A percentile compares a stretch with the other conserved stretches of the same genome.
Evolutionary conservation across 2,329 filamentous ascomycete species (phyloP).

Genomic region (Onygenales sp.): DNA sequence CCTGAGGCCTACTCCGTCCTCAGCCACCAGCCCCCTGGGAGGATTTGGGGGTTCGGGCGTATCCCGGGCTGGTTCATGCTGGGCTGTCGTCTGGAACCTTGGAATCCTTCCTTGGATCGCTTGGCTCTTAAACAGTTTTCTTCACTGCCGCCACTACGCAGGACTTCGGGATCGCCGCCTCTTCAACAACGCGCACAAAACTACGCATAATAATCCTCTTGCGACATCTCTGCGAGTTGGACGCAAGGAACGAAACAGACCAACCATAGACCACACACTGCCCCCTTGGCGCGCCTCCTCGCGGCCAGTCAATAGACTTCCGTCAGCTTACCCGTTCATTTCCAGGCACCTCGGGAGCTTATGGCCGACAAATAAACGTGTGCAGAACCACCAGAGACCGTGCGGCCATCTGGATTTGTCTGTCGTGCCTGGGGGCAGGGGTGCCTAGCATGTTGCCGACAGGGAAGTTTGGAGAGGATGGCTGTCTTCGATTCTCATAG

Average conservation of each 20-base stretch:
- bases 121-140: too few species aligned
- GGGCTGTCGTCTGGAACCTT: too few species aligned
- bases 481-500: background rate
- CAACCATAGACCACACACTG: background rate
- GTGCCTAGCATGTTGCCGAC: background rate
- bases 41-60: too few species aligned
- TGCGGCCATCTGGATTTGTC: constrained; percentile 1
- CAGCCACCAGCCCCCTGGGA: too few species aligned
- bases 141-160: too few species aligned
- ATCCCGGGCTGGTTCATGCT: too few species aligned
- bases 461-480: background rate
- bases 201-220: background rate
- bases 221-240: background rate
- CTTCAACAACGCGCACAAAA: background rate
- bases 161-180: too few species aligned
- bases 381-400: background rate
- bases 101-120: too few species aligned
- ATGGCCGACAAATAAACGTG: background rate
- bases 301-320: background rate
- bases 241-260: background rate
- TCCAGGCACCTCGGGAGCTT: background rate
- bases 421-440: background rate
- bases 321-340: background rate
- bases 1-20: background rate
- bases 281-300: background rate